These are phyloP conservation scores for Aspergillus felis DNA, from an alignment of 2,329 filamentous ascomycete genomes.

Conservation along the genomic window DNA sequence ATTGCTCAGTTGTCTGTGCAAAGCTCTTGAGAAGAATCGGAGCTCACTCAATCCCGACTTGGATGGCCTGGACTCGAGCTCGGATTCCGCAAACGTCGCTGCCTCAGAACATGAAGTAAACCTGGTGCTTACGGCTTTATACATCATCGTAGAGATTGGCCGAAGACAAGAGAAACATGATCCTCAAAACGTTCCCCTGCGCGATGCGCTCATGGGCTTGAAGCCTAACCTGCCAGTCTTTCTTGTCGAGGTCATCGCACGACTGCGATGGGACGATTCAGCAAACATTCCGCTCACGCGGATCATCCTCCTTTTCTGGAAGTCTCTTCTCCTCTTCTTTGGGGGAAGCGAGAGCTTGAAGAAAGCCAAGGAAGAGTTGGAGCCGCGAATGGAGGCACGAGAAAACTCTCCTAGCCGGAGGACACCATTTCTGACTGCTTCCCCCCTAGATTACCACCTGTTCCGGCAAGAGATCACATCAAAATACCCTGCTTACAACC, in stretches of 20 bases:
- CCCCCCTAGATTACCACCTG: slow-evolving; percentile 90
- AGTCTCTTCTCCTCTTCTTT: slow-evolving; percentile 79
- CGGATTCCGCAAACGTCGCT: slow-evolving; percentile 30
- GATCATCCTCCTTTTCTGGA: slow-evolving; percentile 86
- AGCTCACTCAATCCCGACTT: slow-evolving; percentile 19
- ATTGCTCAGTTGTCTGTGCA: slow-evolving; percentile 36
- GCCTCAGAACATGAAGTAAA: slow-evolving; percentile 40
- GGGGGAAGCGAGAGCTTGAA: slow-evolving; percentile 72
- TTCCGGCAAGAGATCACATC: slow-evolving; percentile 96
- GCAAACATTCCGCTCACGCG: slow-evolving; percentile 56
- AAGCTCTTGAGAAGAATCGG: slow-evolving; percentile 37
- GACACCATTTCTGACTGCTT: slow-evolving; percentile 82
- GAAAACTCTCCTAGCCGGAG: slow-evolving; percentile 49
- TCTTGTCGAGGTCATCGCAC: slow-evolving; percentile 65
- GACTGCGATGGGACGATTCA: slow-evolving; percentile 65
- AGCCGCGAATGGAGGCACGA: slow-evolving; percentile 49
- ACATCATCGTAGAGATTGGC: slow-evolving; percentile 40
- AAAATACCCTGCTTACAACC: slow-evolving; percentile 95
- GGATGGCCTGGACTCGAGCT: slow-evolving; percentile 28
- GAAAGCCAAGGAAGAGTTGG: slow-evolving; percentile 67
- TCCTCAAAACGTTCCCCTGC: slow-evolving; percentile 20
- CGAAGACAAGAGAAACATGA: slow-evolving; percentile 32
- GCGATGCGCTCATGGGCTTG: slow-evolving; percentile 48
- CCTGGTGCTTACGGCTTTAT: slow-evolving; percentile 41
- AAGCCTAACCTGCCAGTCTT: slow-evolving; percentile 67